phyloP scores from a whole-genome alignment of 257 asterid species.

The Paulownia fortunei region DNA sequence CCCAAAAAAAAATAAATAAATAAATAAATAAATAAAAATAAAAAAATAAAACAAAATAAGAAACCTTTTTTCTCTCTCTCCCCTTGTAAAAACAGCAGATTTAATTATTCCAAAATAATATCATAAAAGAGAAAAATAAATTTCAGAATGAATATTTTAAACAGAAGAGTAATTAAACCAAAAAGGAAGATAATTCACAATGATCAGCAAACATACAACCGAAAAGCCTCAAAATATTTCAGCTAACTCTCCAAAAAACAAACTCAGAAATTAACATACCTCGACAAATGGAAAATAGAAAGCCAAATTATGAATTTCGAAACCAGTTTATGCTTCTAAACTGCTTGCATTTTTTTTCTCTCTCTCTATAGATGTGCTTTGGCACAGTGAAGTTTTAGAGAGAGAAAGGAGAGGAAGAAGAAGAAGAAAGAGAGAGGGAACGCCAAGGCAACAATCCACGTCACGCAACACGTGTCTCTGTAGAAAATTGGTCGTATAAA shows the following conservation, averaged over 20 bases:
- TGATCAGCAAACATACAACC: constrained; percentile 39
- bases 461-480: constrained; percentile 82
- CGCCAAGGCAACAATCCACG: constrained; percentile 86
- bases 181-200: constrained; percentile 22
- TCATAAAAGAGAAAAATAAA: background rate
- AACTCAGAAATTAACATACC: constrained; percentile 43
- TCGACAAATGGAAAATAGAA: constrained; percentile 19
- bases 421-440: constrained; percentile 38
- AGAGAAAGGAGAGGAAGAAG: constrained; percentile 45
- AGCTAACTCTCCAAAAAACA: constrained; percentile 11
- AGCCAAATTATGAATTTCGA: constrained; percentile 11
- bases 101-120: constrained; percentile 3
- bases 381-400: constrained; percentile 45
- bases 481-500: constrained; percentile 16
- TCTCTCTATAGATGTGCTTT: constrained; percentile 37
- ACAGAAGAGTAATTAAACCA: background rate
- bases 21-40: background rate
- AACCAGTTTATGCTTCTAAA: constrained; percentile 33
- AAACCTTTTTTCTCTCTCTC: background rate
- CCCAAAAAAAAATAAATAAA: background rate
- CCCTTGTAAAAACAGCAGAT: background rate
- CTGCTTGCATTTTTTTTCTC: constrained; percentile 44
- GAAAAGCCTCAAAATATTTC: background rate
- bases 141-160: background rate
- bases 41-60: background rate